Evolutionary conservation across 257 asterid species (phyloP).

Genomic region (Capsicum rhomboideum): DNA sequence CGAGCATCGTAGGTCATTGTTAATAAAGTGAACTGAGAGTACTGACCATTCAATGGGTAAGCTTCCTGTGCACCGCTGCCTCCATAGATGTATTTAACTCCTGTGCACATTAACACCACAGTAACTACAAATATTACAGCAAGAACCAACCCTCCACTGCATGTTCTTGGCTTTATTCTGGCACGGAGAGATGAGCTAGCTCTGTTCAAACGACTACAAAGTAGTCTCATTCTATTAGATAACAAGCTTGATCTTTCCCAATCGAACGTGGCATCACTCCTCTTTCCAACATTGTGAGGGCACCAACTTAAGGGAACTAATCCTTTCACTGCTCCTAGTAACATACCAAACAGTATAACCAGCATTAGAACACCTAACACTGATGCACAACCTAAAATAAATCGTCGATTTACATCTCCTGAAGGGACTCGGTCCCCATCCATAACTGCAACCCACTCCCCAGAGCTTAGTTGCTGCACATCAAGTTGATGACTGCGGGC

Average conservation of each 20-base stretch:
- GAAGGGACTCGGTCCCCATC: constrained; percentile 90
- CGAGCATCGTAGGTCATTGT: constrained; percentile 98
- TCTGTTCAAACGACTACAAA: constrained; percentile 71
- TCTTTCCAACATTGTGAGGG: constrained; percentile 70
- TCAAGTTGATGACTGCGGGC: constrained; percentile 89
- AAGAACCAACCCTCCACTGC: constrained; percentile 38
- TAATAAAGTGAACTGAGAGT: constrained; percentile 80
- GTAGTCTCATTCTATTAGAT: constrained; percentile 51
- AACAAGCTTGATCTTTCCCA: constrained; percentile 48
- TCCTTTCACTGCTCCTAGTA: constrained; percentile 68
- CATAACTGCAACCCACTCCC: constrained; percentile 75
- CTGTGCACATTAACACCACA: constrained; percentile 37
- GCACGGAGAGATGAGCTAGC: constrained; percentile 47
- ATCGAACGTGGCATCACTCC: constrained; percentile 58
- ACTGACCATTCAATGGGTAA: constrained; percentile 49
- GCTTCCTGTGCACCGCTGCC: constrained; percentile 91
- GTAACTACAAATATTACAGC: constrained; percentile 21
- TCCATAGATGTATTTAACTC: constrained; percentile 57
- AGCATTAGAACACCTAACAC: constrained; percentile 44
- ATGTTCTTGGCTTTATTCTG: constrained; percentile 48
- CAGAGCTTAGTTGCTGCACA: constrained; percentile 70
- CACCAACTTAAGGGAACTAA: constrained; percentile 86
- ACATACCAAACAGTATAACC: constrained; percentile 54
- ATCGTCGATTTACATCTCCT: constrained; percentile 56
- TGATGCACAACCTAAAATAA: constrained; percentile 53